Base-by-base conservation (phyloP, 129 eudicot species). In the Tanacetum coccineum region DNA sequence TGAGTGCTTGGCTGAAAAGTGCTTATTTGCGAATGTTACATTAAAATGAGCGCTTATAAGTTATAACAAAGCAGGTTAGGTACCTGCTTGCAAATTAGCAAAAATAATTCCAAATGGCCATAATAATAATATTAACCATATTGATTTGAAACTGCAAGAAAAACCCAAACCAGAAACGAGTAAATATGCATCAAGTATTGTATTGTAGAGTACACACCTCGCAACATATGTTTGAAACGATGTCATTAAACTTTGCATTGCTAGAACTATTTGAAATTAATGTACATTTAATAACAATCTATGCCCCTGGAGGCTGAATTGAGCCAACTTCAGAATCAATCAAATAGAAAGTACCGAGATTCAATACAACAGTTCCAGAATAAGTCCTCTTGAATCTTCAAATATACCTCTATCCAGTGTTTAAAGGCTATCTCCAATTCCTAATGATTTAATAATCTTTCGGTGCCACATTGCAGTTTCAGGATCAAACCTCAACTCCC, bases 401-500 rank as follows among this genome's bases (percentile, higher is more conserved):
- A 11, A 56, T 25, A 4, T 40, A 45, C 26, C 42, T 26, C 14
- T 9, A 62, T n/a, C n/a, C 0, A 14, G 45, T 72, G 55, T 62
- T 72, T 70, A 62, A 14, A 4, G 63, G 54, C 20, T 36, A 42
- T 60, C 66, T 40, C 52, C 64, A 17, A 55, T 59, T 68, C 74
- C 76, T 25, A 88, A 70, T 61, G 96, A 69, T 72, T 88, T 92
- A 44, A 92, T 88, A 1, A 69, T 82, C 42, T 66, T 80, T 9
- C 95, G 79, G 22, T 82, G 79, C 96, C 98, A 88, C 46, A 72
- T 76, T 22, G 95, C 82, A 76, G 89, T 86, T 67, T 88, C 84
- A 13, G 83, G 82, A 71, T 92, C 84, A 69, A 86, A 92, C 30
- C 86, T 88, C 28, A 92, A 76, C 79, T 92, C 98, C 96, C 96